Base-by-base conservation (phyloP, 306 rosid species). In the Betula pendula region DNA sequence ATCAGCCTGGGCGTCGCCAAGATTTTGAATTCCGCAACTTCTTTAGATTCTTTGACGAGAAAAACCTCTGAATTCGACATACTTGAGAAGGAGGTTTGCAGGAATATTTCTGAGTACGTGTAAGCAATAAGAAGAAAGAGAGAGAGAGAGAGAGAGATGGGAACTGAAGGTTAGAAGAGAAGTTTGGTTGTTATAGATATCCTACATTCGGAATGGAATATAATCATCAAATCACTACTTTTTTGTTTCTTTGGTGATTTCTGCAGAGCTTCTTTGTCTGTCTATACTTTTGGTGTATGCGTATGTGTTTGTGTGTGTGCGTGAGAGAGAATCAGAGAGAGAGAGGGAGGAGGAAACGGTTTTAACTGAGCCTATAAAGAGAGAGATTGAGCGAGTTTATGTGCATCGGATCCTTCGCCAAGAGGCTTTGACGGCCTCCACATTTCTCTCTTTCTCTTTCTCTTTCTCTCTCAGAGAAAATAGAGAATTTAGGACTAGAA, bases 351-450 rank as follows among this genome's bases (percentile, higher is more conserved):
- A 60, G 62, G 67, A 10, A 60, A 40, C 68, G 43, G 45, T 69
- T 29, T 70, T 29, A 49, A 50, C 45, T 8, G 47, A 22, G 59
- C 25, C 27, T 58, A 48, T 59, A 62, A 59, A 60, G 44, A 72
- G 73, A 72, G 24, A 22, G 20, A 69, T 70, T 77, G 51, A 40
- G 79, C 2, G 0, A 1, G 62, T 31, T 79, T 72, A 53, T 24
- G 68, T 69, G 87, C 92, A 80, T 84, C 69, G 88, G 92, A 88
- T 88, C 92, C 84, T 75, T 75, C 83, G 75, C 75, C 88, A 4
- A 13, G 72, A 47, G 70, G 49, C 20, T 17, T 45, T 29, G 71
- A 47, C 73, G 74, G 60, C 49, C 73, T 63, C 59, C 68, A 79
- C 58, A 38, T 17, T 15, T 17, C 35, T 48, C 75, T 25, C 65